phyloP scores from a whole-genome alignment of 495 filamentous ascomycete species.

The Chaetomium fimeti region DNA sequence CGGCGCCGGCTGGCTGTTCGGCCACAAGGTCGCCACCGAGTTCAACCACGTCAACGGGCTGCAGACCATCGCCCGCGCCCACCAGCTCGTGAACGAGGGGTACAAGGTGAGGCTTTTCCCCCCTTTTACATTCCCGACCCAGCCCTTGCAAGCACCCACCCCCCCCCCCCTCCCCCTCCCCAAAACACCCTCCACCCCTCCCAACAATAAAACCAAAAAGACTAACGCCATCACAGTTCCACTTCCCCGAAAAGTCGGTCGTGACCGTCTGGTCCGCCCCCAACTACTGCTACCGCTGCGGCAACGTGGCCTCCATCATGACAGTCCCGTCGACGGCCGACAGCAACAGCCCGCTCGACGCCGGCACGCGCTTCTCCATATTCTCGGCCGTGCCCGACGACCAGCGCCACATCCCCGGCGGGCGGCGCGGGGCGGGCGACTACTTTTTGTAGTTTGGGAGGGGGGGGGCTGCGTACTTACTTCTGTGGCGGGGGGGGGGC shows the following conservation, averaged over 20 bases:
- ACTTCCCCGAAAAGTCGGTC: slow-evolving; percentile 92
- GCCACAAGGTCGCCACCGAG: slow-evolving; percentile 95
- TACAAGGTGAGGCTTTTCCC: slow-evolving; percentile 73
- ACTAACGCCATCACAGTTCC: slow-evolving; percentile 56
- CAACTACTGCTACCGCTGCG: slow-evolving; percentile 98
- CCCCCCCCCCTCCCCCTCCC: no score
- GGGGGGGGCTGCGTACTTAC: no score
- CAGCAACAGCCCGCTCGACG: slow-evolving; percentile 45
- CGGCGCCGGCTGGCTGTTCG: slow-evolving; percentile 96
- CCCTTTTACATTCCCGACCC: slow-evolving; percentile 17
- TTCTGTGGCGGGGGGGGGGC: neutral
- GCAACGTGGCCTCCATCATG: slow-evolving; percentile 96
- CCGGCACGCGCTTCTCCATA: slow-evolving; percentile 87
- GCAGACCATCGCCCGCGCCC: slow-evolving; percentile 89
- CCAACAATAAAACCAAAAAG: neutral
- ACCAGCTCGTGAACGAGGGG: slow-evolving; percentile 96
- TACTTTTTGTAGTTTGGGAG: slow-evolving; percentile 76
- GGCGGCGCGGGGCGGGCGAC: slow-evolving; percentile 78
- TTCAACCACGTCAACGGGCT: slow-evolving; percentile 98
- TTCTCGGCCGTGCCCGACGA: slow-evolving; percentile 94
- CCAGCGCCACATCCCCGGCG: slow-evolving; percentile 78
- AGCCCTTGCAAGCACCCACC: no score
- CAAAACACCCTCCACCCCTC: neutral
- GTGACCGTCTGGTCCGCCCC: slow-evolving; percentile 99
- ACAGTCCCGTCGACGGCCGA: slow-evolving; percentile 53